Conservation (phyloP, 2,329 filamentous ascomycete species). For the Fusarium sp. region DNA sequence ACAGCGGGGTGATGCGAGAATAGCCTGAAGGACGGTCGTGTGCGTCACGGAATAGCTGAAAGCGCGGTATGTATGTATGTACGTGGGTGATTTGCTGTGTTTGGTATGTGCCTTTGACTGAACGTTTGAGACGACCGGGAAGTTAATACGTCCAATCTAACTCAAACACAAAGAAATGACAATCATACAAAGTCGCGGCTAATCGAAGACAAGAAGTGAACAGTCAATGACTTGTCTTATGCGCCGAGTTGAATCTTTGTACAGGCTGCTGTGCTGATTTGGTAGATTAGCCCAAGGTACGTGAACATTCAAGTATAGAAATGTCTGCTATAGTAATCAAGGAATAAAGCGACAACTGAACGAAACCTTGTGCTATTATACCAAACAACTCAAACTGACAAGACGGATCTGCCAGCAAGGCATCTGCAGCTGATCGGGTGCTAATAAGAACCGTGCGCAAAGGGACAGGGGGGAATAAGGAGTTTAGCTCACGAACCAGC, state of each 20-base stretch:
- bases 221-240: conserved; percentile 9
- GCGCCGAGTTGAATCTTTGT: conserved; percentile 21
- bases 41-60: conserved; percentile 10
- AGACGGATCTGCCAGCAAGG: conserved; percentile 26
- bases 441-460: conserved; percentile 42
- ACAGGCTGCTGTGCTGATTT: conserved; percentile 11
- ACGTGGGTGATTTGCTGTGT: conserved; percentile 8
- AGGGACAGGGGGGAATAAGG: conserved; percentile 30
- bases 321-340: neutral
- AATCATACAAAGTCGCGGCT: neutral
- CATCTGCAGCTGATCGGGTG: conserved; percentile 32
- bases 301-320: conserved; percentile 8
- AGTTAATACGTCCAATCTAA: neutral
- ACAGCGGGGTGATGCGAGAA: conserved; percentile 22
- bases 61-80: conserved; percentile 8
- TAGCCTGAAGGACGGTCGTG: conserved; percentile 14
- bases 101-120: conserved; percentile 13
- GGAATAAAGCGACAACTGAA: conserved; percentile 9
- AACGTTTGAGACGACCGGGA: conserved; percentile 1
- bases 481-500: conserved; percentile 39
- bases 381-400: conserved; percentile 11
- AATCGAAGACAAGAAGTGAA: neutral
- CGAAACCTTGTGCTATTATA: conserved; percentile 16
- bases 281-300: conserved; percentile 20
- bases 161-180: conserved; percentile 4